Percentiles rank a stretch among this genome's conserved stretches.
Evolutionary conservation across 169 alveolate species (phyloP).

Genomic region (Condylostoma magnum): DNA sequence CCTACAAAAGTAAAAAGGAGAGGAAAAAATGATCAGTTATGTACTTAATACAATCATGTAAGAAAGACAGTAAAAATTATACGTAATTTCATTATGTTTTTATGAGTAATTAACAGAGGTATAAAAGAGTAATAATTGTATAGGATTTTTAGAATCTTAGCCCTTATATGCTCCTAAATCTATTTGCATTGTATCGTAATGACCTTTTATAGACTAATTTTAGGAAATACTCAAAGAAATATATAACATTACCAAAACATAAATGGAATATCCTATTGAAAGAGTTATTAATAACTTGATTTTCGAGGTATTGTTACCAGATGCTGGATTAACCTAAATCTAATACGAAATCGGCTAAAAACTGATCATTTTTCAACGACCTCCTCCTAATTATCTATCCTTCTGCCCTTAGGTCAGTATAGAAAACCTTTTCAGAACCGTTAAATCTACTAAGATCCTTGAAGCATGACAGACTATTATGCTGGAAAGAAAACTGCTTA

Average conservation of each 20-base stretch:
- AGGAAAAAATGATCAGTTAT: constrained; percentile 26
- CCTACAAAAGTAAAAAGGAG: not conserved
- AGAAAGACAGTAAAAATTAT: constrained; percentile 20
- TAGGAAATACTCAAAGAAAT: constrained; percentile 47
- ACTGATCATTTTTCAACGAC: constrained; percentile 44
- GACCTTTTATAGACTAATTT: constrained; percentile 47
- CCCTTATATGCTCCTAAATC: constrained; percentile 42
- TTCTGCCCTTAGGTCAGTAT: constrained; percentile 18
- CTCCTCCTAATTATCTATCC: constrained; percentile 51
- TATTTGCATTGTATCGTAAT: constrained; percentile 53
- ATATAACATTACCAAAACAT: constrained; percentile 42
- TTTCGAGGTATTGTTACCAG: constrained; percentile 62
- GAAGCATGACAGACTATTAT: not conserved
- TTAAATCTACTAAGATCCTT: not conserved
- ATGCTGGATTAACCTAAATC: constrained; percentile 42
- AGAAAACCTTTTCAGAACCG: constrained; percentile 6
- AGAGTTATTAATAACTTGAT: constrained; percentile 51
- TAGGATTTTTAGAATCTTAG: not conserved
- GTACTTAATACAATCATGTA: constrained; percentile 24
- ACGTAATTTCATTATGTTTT: constrained; percentile 32
- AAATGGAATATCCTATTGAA: constrained; percentile 50
- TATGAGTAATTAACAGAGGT: constrained; percentile 18
- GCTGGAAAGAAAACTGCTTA: constrained; percentile 19
- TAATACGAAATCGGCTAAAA: constrained; percentile 47
- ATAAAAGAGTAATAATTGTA: not conserved